Conservation (phyloP, 805 yeast species). For the Wickerhamia fluorescens region DNA sequence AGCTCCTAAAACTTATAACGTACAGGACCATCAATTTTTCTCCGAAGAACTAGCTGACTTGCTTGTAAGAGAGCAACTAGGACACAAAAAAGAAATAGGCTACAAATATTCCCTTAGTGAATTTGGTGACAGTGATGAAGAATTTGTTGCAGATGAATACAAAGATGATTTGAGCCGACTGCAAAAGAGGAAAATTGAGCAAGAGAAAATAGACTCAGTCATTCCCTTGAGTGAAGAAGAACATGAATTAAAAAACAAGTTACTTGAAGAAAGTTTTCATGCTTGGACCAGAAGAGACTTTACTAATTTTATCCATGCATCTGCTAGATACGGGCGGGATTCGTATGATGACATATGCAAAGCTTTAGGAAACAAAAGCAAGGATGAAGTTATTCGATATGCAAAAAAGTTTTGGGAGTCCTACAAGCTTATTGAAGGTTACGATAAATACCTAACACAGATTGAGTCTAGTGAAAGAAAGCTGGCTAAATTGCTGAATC, state of each 20-base stretch:
- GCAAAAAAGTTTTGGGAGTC: constrained; percentile 58
- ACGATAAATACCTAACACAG: constrained; percentile 63
- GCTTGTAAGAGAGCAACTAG: constrained; percentile 58
- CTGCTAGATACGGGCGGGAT: constrained; percentile 60
- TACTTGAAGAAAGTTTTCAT: constrained; percentile 51
- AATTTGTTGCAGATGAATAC: constrained; percentile 41
- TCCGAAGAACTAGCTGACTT: constrained; percentile 46
- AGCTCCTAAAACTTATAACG: constrained; percentile 57
- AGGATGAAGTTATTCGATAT: constrained; percentile 54
- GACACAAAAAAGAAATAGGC: constrained; percentile 52
- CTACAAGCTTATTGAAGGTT: constrained; percentile 55
- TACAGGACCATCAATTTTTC: constrained; percentile 72
- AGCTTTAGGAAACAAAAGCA: constrained; percentile 49
- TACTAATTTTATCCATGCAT: constrained; percentile 60
- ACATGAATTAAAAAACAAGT: constrained; percentile 41
- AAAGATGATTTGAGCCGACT: constrained; percentile 30
- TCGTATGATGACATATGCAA: constrained; percentile 43
- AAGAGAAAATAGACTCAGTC: constrained; percentile 46
- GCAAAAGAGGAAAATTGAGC: constrained; percentile 40
- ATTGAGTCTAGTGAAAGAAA: constrained; percentile 72
- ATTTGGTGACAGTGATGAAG: constrained; percentile 50
- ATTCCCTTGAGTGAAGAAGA: constrained; percentile 62
- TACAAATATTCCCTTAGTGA: constrained; percentile 55
- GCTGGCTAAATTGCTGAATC: constrained; percentile 45
- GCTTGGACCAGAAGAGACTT: constrained; percentile 74